phyloP scores from a whole-genome alignment of 2,329 filamentous ascomycete genomes.

The Dactylellina drechsleri region DNA sequence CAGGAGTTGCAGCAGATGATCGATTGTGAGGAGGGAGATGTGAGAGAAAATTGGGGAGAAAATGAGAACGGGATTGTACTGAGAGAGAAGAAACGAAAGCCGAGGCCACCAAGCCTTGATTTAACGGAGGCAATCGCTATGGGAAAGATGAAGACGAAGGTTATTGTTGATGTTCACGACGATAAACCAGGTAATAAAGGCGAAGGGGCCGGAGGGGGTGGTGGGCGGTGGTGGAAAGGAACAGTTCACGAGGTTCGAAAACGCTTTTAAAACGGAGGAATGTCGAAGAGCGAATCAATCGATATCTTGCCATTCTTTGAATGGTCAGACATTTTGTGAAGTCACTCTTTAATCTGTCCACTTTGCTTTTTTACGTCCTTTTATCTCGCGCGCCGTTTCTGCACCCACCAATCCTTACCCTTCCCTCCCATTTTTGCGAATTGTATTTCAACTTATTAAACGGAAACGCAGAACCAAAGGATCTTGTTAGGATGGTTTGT shows the following conservation, averaged over 20 bases:
- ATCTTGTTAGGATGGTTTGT: constrained; percentile 10
- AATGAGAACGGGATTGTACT: background rate
- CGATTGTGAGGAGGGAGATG: background rate
- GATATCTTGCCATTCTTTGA: background rate
- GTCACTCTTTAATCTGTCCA: background rate
- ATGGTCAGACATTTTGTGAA: background rate
- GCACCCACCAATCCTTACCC: background rate
- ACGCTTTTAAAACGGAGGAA: too few relatives aligned
- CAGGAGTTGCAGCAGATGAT: background rate
- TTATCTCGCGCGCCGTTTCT: background rate
- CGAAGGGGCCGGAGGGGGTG: background rate
- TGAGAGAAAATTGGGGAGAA: background rate
- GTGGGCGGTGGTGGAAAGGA: background rate
- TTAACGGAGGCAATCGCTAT: constrained; percentile 1
- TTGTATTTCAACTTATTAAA: constrained; percentile 7
- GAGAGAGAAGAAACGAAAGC: constrained; percentile 1
- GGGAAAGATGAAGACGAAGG: background rate
- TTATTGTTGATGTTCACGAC: constrained; percentile 11
- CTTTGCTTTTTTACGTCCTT: background rate
- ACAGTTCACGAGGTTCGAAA: background rate
- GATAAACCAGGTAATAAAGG: constrained; percentile 1
- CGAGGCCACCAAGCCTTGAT: constrained; percentile 4
- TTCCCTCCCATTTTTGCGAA: background rate
- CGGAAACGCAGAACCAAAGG: constrained; percentile 17
- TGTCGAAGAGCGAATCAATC: background rate